Evolutionary conservation across 2,329 filamentous ascomycete genomes (phyloP), one percentile per base, ranked within the genome.

Genomic region (Nigrospora sphaerica): DNA sequence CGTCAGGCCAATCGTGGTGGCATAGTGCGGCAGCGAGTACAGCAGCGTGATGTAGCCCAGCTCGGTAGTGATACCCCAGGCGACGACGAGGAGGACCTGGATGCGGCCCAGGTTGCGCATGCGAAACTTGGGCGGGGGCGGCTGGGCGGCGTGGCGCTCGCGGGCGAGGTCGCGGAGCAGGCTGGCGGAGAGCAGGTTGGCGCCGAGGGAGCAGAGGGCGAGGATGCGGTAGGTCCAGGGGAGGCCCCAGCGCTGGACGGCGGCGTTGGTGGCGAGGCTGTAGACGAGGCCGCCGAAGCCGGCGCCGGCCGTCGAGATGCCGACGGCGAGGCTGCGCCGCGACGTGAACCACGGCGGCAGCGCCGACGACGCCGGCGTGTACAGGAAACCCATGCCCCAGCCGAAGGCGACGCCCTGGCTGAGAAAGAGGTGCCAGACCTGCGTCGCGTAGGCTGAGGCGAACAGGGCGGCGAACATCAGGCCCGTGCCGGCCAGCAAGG

Each of bases 21-120:
- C 79, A 55, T 83, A 86, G 48, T 77, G 80, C 1, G 83, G 77
- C 10, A 86, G 61, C 3, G 75, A 80, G 63, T 83, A 86, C 2
- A 85, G 67, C 2, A 86, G 62, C 0, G 81, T 76, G 17, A 84
- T 76, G 52, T 86, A 86, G 6, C 78, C 83, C 6, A 86, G 65
- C 72, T 84, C 80, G 43, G 72, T 80, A 50, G 84, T 69, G 48
- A 78, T 71, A 1, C 78, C 80, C 66, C 77, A 86, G 4, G 58
- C 65, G 18, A 81, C 65, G n/a, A 85, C 65, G 0, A 82, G 67
- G 4, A 79, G 49, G 49, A 81, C 80, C 52, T 85, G 75, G 0
- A 68, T 62, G 1, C 71, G 68, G 38, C 65, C 69, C 53, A 84
- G 74, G 6, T 83, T 58, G 4, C 66, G 63, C 19, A 71, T 58